Evolutionary conservation across 2,329 filamentous ascomycete species (phyloP), one percentile per base, ranked within the genome.

Genomic region (Penicillium sp.): DNA sequence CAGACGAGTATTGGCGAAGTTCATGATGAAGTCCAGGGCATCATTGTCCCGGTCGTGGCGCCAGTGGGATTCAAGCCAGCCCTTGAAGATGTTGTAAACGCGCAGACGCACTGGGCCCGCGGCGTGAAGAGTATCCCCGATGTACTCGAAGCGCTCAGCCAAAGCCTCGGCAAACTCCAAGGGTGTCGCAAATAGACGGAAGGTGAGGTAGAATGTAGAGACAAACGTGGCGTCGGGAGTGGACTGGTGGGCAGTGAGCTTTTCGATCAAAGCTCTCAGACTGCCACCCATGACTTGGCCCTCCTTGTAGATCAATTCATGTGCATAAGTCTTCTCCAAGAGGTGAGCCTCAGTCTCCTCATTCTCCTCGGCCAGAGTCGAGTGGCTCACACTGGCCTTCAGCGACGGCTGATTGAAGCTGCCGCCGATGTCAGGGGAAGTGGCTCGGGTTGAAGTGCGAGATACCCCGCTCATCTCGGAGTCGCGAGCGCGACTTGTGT

Each of bases 31-130:
- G 0, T 80, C 76, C 7, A 98, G 76, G 1, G 91, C 89, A 10
- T 82, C 79, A 46, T 82, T 81, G 66, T 98, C 93, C 9, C 84
- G 83, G 51, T 89, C 83, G 55, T 89, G 83, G 42, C 87, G 83
- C 92, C 93, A 98, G 70, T 98, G 90, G 6, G 88, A 93, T 73
- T 97, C 93, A 18, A 98, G 76, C 93, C 93, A 98, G 37, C 88
- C 88, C 71, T 98, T 98, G 78, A 98, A 89, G 49, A 90, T 86
- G 66, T 98, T 97, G 75, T 95, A 97, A 1, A 97, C 89, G 44
- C 93, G 83, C 42, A 98, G 76, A 44, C 91, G 84, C 20, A 97
- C 92, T 0, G 92, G 89, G 2, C 79, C 81, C 20, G 90, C 84
- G 55, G 91, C 81, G 50, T 84, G 80, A 20, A 84, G 81, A 42